Conservation (phyloP, 176 grass and related monocot genomes). For the Coix lacrymajobi region DNA sequence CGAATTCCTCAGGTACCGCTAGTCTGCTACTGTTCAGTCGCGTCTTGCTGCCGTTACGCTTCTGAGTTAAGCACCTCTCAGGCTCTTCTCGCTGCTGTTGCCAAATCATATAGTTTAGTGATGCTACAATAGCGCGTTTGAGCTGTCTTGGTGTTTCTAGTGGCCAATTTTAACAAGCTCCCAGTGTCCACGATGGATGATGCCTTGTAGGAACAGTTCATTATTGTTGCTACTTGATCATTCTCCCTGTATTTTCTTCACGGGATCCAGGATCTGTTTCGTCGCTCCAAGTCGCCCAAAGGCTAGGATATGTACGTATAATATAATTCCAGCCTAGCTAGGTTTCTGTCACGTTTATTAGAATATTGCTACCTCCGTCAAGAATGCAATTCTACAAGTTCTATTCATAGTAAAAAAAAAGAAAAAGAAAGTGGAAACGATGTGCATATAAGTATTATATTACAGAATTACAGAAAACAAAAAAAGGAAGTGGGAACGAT, state of each 20-base stretch:
- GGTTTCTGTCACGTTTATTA: too few species aligned
- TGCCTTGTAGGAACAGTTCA: background rate
- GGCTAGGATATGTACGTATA: too few species aligned
- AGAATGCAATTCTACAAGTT: too few species aligned
- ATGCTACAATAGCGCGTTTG: too few species aligned
- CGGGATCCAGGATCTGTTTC: background rate
- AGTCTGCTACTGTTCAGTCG: background rate
- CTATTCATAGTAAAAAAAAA: too few species aligned
- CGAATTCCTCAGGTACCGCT: conserved; percentile 40
- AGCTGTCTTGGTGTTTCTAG: background rate
- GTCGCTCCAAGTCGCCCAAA: background rate
- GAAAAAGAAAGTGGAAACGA: too few species aligned
- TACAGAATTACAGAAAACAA: background rate
- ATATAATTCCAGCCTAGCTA: too few species aligned
- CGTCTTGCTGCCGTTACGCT: background rate
- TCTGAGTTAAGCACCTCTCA: background rate
- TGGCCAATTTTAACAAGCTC: background rate
- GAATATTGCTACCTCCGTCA: too few species aligned
- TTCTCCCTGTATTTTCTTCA: background rate
- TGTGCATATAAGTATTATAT: too few species aligned
- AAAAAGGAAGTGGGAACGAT: background rate
- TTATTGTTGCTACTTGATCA: background rate
- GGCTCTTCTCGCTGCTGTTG: background rate
- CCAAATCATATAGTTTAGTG: too few species aligned
- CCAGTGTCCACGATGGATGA: background rate